These are phyloP conservation scores for Verruconis gallopava DNA, from an alignment of 2,329 filamentous ascomycete genomes.

Conservation along the genomic window DNA sequence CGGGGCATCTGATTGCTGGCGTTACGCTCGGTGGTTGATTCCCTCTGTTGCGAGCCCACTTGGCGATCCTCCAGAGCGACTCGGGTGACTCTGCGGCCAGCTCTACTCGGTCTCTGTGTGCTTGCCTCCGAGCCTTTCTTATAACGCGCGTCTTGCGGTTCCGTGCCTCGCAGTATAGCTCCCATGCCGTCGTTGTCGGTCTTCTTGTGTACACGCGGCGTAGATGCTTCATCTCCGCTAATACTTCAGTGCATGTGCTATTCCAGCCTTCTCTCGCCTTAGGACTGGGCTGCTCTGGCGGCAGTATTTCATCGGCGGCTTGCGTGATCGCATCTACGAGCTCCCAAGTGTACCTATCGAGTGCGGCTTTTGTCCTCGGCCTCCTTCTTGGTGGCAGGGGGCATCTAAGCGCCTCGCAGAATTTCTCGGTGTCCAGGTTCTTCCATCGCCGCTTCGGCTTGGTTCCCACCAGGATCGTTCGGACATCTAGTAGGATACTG, in stretches of 20 bases:
- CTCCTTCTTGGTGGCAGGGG: no score
- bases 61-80: no score
- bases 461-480: slow-evolving; percentile 3
- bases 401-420: slow-evolving; percentile 8
- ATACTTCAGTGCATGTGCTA: slow-evolving; percentile 9
- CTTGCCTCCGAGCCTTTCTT: slow-evolving; percentile 10
- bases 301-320: slow-evolving; percentile 11
- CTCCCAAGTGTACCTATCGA: no score
- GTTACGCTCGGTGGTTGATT: no score
- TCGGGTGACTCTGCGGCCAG: slow-evolving; percentile 5
- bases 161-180: background rate
- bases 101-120: no score
- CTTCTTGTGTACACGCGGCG: slow-evolving; percentile 8
- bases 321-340: slow-evolving; percentile 11
- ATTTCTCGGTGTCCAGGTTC: slow-evolving; percentile 8
- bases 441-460: slow-evolving; percentile 9
- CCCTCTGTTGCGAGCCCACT: no score
- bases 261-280: slow-evolving; percentile 10
- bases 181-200: background rate
- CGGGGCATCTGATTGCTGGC: no score
- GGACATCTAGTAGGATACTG: slow-evolving; percentile 12
- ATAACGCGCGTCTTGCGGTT: slow-evolving; percentile 5
- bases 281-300: slow-evolving; percentile 10
- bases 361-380: no score
- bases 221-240: slow-evolving; percentile 12